phyloP scores from a whole-genome alignment of 495 filamentous ascomycete genomes.

The Hyaloscypha hepaticicola region DNA sequence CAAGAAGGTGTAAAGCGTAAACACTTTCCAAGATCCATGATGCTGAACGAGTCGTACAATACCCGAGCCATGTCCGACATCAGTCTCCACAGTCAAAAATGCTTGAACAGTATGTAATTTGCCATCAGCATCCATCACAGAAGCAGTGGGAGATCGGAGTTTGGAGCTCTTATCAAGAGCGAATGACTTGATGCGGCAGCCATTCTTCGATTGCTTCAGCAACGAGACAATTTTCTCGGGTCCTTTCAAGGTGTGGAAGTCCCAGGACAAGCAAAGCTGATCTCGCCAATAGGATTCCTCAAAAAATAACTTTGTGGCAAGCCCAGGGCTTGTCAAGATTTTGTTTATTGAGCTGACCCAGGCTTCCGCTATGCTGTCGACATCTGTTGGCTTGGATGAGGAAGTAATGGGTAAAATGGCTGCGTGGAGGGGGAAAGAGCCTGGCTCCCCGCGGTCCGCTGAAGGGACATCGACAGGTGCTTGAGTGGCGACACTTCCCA shows the following conservation, averaged over 20 bases:
- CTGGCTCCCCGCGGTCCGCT: slow-evolving; percentile 56
- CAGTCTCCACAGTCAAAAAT: slow-evolving; percentile 36
- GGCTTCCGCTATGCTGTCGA: slow-evolving; percentile 42
- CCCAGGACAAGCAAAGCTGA: slow-evolving; percentile 54
- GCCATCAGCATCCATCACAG: slow-evolving; percentile 39
- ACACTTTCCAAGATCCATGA: slow-evolving; percentile 54
- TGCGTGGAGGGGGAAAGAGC: slow-evolving; percentile 53
- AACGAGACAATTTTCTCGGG: slow-evolving; percentile 44
- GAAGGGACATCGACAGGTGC: slow-evolving; percentile 36
- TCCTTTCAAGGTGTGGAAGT: slow-evolving; percentile 50
- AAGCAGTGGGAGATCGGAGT: slow-evolving; percentile 46
- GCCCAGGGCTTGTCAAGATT: slow-evolving; percentile 40
- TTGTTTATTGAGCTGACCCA: slow-evolving; percentile 50
- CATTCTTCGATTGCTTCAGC: slow-evolving; percentile 33
- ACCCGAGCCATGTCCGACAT: slow-evolving; percentile 50
- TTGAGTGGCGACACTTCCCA: slow-evolving; percentile 22
- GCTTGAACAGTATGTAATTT: slow-evolving; percentile 31
- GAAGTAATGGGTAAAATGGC: slow-evolving; percentile 41
- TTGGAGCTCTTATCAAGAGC: slow-evolving; percentile 47
- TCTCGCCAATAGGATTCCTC: slow-evolving; percentile 59
- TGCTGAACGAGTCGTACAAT: slow-evolving; percentile 52
- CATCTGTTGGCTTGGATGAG: slow-evolving; percentile 40
- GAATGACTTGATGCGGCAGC: slow-evolving; percentile 32
- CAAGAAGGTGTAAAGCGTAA: slow-evolving; percentile 53
- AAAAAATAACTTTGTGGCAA: slow-evolving; percentile 48